Base-by-base conservation (phyloP, 495 filamentous ascomycete species). In the Terfezia boudieri region DNA sequence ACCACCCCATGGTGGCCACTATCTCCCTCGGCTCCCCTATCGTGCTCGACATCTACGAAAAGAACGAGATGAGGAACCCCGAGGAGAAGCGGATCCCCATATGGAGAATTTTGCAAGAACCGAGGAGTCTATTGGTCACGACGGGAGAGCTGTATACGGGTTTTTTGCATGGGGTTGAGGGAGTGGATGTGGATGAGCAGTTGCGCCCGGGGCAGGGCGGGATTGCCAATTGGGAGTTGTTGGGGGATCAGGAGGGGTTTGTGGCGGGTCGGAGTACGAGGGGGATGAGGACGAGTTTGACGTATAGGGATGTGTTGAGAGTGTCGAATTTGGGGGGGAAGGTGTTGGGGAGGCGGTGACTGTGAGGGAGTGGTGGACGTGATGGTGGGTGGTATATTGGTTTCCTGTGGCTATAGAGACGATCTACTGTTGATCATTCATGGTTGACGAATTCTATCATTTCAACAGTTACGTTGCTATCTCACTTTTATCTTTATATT, bases 301-400 rank as follows among this genome's bases (percentile, higher is more conserved):
- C 90, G 9, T 96, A 86, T 72, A 76, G 92, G 53, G 90, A 96
- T 69, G 92, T 96, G 48, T 69, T 86, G 55, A 89, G 83, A 65
- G 86, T 94, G 49, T 81, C 80, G 5, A 85, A 81, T 53, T 64
- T 92, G 38, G 82, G 82, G 26, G 76, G 71, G 66, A 80, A 76
- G 55, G 53, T 46, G 49, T 56, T 53, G 49, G 37, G 51, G n/a
- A 52, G 49, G 17, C 61, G 55, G 23, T 54, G 46, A 51, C 53
- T 32, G 37, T 53, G 11, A 32, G 26, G 26, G 26, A 32, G 26
- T 7, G 4, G 26, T 32, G 26, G 26, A 32, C 4, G 26, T 2
- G 26, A 32, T 32, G 26, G 4, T 32, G 2, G 4, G 2, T 32
- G 26, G 26, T 32, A 32, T 20, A 20, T 20, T 20, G 20, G 20